These are phyloP conservation scores for Tubosaeta brunneosetosa DNA, from an alignment of 768 basidiomycete genomes.

Conservation along the genomic window DNA sequence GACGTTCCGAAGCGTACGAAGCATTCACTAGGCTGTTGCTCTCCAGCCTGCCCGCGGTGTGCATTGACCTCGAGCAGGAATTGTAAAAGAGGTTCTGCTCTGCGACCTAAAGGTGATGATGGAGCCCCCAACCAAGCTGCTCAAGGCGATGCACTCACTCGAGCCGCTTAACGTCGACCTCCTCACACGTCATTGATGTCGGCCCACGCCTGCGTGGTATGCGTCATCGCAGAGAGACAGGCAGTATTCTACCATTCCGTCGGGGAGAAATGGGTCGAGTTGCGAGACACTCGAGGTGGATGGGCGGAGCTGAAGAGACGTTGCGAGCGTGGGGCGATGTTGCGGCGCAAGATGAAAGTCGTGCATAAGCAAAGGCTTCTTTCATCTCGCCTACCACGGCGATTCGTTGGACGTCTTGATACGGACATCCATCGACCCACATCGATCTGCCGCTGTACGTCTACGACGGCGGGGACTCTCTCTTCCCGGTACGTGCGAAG, in stretches of 20 bases:
- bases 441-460: slow-evolving; percentile 71
- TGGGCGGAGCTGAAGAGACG: slow-evolving; percentile 65
- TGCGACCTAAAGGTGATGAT: slow-evolving; percentile 54
- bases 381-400: slow-evolving; percentile 51
- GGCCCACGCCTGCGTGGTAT: slow-evolving; percentile 57
- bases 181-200: slow-evolving; percentile 62
- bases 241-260: slow-evolving; percentile 56
- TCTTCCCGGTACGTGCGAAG: slow-evolving; percentile 61
- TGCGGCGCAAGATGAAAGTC: slow-evolving; percentile 42
- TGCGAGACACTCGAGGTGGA: slow-evolving; percentile 80
- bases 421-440: slow-evolving; percentile 73
- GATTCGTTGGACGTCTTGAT: slow-evolving; percentile 63
- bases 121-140: slow-evolving; percentile 57
- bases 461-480: slow-evolving; percentile 72
- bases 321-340: slow-evolving; percentile 66
- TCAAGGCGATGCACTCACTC: slow-evolving; percentile 69
- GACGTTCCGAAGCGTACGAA: slow-evolving; percentile 59
- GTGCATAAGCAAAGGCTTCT: slow-evolving; percentile 51
- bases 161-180: slow-evolving; percentile 69
- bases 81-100: slow-evolving; percentile 55
- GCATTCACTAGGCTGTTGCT: slow-evolving; percentile 58
- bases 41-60: slow-evolving; percentile 49
- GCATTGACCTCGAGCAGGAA: slow-evolving; percentile 47
- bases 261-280: slow-evolving; percentile 62
- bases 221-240: slow-evolving; percentile 54